These are phyloP conservation scores for Sporisorium exsertum DNA, from an alignment of 1,284 basidiomycete genomes.

Conservation along the genomic window DNA sequence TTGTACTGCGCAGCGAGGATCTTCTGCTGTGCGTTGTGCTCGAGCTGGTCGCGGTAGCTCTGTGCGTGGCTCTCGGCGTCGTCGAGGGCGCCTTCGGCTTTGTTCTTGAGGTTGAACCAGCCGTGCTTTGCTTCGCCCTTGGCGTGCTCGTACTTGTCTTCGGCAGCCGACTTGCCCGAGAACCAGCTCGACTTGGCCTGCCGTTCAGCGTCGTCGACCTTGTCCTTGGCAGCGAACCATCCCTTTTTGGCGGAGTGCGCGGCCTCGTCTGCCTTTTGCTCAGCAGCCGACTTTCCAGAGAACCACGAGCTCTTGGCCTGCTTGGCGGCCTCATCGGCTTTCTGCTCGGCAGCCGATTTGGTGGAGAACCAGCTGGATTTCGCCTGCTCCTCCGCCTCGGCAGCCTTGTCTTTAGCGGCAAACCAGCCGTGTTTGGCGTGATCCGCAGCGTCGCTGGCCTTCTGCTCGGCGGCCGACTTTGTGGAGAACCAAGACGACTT, in stretches of 20 bases:
- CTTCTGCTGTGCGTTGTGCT: conserved; percentile 51
- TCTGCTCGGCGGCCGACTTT: conserved; percentile 23
- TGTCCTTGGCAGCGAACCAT: conserved; percentile 41
- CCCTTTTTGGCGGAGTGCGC: conserved; percentile 23
- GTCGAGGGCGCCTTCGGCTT: conserved; percentile 35
- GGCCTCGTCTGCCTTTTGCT: conserved; percentile 33
- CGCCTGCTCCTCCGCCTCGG: conserved; percentile 27
- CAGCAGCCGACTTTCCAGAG: conserved; percentile 27
- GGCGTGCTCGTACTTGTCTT: conserved; percentile 34
- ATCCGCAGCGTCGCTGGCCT: conserved; percentile 22
- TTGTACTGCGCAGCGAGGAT: conserved; percentile 53
- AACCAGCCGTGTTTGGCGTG: conserved; percentile 24
- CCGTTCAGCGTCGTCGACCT: conserved; percentile 31
- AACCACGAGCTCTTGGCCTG: conserved; percentile 38
- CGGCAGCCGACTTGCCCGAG: conserved; percentile 31
- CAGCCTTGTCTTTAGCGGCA: conserved; percentile 38
- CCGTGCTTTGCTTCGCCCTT: conserved; percentile 40
- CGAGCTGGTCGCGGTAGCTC: conserved; percentile 33
- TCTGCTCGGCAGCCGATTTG: conserved; percentile 33
- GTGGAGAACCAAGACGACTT: conserved; percentile 19
- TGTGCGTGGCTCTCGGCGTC: conserved; percentile 18
- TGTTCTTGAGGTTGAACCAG: conserved; percentile 47
- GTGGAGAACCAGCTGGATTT: conserved; percentile 23
- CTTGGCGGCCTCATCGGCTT: conserved; percentile 25
- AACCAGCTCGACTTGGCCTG: conserved; percentile 33